A percentile compares a stretch with the other conserved stretches of the same genome.
phyloP scores from a whole-genome alignment of 164 flowering plant genomes.

The Macadamia integrifolia region DNA sequence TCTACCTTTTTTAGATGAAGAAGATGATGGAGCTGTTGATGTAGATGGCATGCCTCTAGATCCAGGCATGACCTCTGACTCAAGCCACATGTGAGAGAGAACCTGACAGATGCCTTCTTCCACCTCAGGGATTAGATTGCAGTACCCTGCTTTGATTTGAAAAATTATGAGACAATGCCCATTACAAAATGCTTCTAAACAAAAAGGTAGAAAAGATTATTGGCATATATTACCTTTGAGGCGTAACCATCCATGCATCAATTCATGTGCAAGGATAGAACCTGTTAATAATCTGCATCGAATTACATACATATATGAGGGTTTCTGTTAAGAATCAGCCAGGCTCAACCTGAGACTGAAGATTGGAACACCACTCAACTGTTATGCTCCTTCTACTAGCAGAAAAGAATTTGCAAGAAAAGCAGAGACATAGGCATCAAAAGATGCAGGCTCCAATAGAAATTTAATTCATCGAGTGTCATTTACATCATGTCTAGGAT shows the following conservation, averaged over 20 bases:
- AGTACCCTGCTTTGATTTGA: slow-evolving; percentile 48
- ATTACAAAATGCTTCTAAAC: neutral
- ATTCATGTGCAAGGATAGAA: slow-evolving; percentile 89
- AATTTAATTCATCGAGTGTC: no score
- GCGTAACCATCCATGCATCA: slow-evolving; percentile 97
- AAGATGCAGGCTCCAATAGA: no score
- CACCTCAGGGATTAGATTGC: slow-evolving; percentile 69
- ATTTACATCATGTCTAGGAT: no score
- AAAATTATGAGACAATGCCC: neutral
- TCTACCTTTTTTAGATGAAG: slow-evolving; percentile 66
- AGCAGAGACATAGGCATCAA: neutral
- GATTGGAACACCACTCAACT: neutral
- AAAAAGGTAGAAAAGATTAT: neutral
- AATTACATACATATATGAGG: neutral
- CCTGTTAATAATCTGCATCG: slow-evolving; percentile 78
- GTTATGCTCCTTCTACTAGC: neutral
- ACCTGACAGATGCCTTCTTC: slow-evolving; percentile 97
- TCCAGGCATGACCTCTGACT: slow-evolving; percentile 75
- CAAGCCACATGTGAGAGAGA: slow-evolving; percentile 91
- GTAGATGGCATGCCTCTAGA: slow-evolving; percentile 51
- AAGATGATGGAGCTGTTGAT: slow-evolving; percentile 50
- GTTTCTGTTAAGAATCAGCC: neutral
- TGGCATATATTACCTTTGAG: slow-evolving; percentile 54
- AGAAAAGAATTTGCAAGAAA: neutral
- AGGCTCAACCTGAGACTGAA: neutral